Evolutionary conservation across 179 eudicot genomes (phyloP).

Genomic region (Beta macrorhiza): DNA sequence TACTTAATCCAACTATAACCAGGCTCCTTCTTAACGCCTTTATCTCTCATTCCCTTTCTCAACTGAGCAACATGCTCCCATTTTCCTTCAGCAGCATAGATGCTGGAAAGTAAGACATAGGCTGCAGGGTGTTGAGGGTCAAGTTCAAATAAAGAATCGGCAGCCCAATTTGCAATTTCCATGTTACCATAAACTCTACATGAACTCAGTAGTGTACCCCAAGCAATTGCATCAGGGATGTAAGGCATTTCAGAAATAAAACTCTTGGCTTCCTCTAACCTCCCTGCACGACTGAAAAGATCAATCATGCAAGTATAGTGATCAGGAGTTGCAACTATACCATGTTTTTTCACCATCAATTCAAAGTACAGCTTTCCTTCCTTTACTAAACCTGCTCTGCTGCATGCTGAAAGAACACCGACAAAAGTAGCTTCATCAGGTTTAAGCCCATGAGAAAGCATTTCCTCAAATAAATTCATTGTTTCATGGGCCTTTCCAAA

Average conservation of each 20-base stretch:
- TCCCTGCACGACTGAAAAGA: constrained; percentile 80
- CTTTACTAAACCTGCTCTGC: constrained; percentile 91
- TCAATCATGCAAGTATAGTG: constrained; percentile 97
- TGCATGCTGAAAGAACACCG: constrained; percentile 88
- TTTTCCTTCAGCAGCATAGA: constrained; percentile 71
- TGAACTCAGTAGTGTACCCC: constrained; percentile 89
- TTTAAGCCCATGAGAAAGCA: constrained; percentile 63
- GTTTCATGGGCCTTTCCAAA: constrained; percentile 90
- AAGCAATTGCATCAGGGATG: constrained; percentile 74
- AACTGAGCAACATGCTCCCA: constrained; percentile 81
- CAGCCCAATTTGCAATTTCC: constrained; percentile 95
- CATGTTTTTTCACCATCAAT: constrained; percentile 62
- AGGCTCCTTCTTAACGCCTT: constrained; percentile 67
- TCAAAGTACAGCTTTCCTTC: constrained; percentile 68
- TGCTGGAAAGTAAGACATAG: constrained; percentile 77
- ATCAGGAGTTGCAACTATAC: constrained; percentile 61
- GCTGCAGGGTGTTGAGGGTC: constrained; percentile 90
- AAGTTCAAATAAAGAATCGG: constrained; percentile 60
- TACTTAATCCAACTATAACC: constrained; percentile 91
- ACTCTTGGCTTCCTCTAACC: constrained; percentile 66
- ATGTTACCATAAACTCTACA: constrained; percentile 66
- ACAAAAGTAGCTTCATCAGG: constrained; percentile 87
- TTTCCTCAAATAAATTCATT: constrained; percentile 64
- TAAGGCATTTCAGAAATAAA: constrained; percentile 77
- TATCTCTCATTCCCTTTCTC: constrained; percentile 69